Conservation (phyloP, 345 rosid species). For the Eucalyptus cloeziana region DNA sequence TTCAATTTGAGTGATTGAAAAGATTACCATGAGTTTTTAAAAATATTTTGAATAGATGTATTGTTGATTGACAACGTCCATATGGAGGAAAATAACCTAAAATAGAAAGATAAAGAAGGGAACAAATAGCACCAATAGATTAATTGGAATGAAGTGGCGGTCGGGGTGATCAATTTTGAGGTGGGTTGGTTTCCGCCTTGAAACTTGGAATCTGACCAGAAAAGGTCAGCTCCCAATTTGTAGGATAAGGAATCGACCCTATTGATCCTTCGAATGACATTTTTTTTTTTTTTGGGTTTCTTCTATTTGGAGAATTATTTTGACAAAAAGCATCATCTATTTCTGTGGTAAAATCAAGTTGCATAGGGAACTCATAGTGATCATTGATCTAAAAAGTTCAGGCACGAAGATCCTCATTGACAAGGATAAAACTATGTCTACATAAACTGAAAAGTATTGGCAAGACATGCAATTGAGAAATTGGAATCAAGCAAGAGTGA, state of each 20-base stretch:
- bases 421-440: neutral
- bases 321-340: conserved; percentile 45
- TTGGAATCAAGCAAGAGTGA: neutral
- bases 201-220: too few relatives aligned
- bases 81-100: neutral
- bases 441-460: neutral
- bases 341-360: conserved; percentile 78
- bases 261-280: neutral
- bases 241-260: neutral
- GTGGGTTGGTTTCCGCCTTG: neutral
- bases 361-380: conserved; percentile 57
- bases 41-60: neutral
- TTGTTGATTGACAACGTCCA: neutral
- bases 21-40: too few relatives aligned
- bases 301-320: neutral
- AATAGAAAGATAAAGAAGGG: neutral
- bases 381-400: neutral
- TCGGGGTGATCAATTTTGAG: neutral
- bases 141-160: neutral
- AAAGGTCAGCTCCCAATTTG: neutral
- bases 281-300: too few relatives aligned
- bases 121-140: neutral
- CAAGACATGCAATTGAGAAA: neutral
- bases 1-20: neutral
- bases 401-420: neutral